Percentiles rank a stretch among this genome's conserved stretches.
Conservation (phyloP, 2,329 filamentous ascomycete species). For the Verticillium nubilum region DNA sequence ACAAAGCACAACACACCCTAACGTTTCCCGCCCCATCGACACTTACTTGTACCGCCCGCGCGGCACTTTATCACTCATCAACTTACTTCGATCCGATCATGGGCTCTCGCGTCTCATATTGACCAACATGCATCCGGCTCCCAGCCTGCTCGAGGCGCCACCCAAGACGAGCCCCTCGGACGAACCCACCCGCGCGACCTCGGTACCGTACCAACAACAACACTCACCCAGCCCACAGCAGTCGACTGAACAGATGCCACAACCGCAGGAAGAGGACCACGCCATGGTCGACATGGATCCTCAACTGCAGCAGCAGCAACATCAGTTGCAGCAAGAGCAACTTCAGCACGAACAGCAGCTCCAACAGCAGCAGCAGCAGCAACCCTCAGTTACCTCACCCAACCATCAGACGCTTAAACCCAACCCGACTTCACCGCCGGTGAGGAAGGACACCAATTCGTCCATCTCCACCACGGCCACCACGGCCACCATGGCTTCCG, state of each 20-base stretch:
- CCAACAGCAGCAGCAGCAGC: constrained; percentile 13
- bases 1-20: background rate
- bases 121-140: constrained; percentile 31
- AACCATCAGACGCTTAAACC: constrained; percentile 8
- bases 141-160: constrained; percentile 28
- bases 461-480: constrained; percentile 48
- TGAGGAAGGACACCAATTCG: constrained; percentile 45
- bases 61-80: background rate
- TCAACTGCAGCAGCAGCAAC: constrained; percentile 6
- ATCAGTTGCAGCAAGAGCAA: constrained; percentile 13
- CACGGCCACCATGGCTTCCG: constrained; percentile 36
- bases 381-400: constrained; percentile 10
- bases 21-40: background rate
- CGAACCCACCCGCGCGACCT: constrained; percentile 13
- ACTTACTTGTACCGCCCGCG: background rate
- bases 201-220: constrained; percentile 9
- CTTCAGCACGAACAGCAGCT: constrained; percentile 16
- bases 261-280: constrained; percentile 6
- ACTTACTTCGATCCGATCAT: background rate
- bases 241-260: constrained; percentile 17
- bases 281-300: background rate
- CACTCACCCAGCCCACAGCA: constrained; percentile 13
- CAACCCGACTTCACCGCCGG: constrained; percentile 21
- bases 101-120: background rate
- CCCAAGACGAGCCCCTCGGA: constrained; percentile 17